These are phyloP conservation scores for Gnomoniopsis smithogilvyi DNA, from an alignment of 2,329 filamentous ascomycete species.

Conservation along the genomic window DNA sequence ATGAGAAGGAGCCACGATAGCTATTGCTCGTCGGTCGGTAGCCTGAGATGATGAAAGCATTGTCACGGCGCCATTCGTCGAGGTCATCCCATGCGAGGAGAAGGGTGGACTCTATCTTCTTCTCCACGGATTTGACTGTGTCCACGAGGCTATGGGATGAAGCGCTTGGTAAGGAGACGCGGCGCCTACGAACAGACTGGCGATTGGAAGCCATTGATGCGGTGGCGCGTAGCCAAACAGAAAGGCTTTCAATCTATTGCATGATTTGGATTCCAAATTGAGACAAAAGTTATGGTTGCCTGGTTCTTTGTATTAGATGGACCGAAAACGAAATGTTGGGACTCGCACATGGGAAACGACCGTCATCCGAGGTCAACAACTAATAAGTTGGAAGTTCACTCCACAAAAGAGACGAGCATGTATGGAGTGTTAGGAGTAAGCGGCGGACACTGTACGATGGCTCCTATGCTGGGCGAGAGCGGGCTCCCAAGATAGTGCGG, in stretches of 20 bases:
- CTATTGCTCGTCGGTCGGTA: constrained; percentile 52
- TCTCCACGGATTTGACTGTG: constrained; percentile 33
- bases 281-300: too few species aligned
- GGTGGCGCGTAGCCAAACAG: background rate
- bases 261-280: background rate
- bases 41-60: constrained; percentile 50
- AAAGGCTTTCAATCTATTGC: background rate
- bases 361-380: constrained; percentile 16
- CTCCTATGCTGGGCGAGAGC: background rate
- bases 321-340: constrained; percentile 2
- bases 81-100: constrained; percentile 58
- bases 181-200: constrained; percentile 8
- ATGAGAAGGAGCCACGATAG: constrained; percentile 42
- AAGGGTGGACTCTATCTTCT: constrained; percentile 36
- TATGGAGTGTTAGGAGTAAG: background rate
- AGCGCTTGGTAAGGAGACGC: background rate
- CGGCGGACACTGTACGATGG: constrained; percentile 5
- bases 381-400: background rate
- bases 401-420: background rate
- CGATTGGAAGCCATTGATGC: background rate
- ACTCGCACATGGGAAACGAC: constrained; percentile 8
- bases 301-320: background rate
- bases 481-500: background rate
- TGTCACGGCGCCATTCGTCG: constrained; percentile 58
- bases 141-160: constrained; percentile 20